Percentiles rank a stretch among this genome's conserved stretches.
Evolutionary conservation across 1,139 yeast genomes (phyloP).

Genomic region (Nakaseomyces bracarensis): DNA sequence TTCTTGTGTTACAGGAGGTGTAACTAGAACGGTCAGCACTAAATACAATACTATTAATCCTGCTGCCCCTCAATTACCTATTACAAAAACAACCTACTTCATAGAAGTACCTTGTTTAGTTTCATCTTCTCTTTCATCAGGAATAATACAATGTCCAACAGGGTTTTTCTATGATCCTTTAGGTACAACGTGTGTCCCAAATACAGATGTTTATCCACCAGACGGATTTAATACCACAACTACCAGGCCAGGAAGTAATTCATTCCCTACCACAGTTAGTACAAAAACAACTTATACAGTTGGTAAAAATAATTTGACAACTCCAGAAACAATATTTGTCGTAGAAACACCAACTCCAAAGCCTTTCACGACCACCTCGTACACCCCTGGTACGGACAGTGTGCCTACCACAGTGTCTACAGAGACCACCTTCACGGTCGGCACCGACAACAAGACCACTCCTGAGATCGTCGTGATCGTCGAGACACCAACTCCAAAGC

Average conservation of each 20-base stretch:
- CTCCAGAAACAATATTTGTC: background rate
- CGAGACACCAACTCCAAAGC: background rate
- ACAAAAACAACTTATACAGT: background rate
- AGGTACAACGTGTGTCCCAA: too few species aligned
- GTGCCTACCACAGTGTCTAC: background rate
- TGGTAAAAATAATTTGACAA: background rate
- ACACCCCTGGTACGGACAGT: background rate
- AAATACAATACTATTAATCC: too few species aligned
- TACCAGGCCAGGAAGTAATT: background rate
- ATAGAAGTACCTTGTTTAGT: too few species aligned
- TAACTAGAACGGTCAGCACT: too few species aligned
- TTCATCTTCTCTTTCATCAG: too few species aligned
- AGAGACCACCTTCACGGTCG: background rate
- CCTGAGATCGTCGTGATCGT: background rate
- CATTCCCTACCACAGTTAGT: background rate
- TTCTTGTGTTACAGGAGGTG: too few species aligned
- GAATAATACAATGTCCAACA: too few species aligned
- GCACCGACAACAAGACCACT: background rate
- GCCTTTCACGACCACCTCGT: background rate
- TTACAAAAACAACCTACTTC: too few species aligned
- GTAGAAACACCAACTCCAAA: background rate
- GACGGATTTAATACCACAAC: too few species aligned
- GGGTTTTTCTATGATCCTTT: too few species aligned
- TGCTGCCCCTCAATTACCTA: too few species aligned
- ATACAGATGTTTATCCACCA: too few species aligned